Percentiles rank a stretch among this genome's conserved stretches.
phyloP scores from a whole-genome alignment of 108 stramenopile species.

The Nitzschia inconspicua region DNA sequence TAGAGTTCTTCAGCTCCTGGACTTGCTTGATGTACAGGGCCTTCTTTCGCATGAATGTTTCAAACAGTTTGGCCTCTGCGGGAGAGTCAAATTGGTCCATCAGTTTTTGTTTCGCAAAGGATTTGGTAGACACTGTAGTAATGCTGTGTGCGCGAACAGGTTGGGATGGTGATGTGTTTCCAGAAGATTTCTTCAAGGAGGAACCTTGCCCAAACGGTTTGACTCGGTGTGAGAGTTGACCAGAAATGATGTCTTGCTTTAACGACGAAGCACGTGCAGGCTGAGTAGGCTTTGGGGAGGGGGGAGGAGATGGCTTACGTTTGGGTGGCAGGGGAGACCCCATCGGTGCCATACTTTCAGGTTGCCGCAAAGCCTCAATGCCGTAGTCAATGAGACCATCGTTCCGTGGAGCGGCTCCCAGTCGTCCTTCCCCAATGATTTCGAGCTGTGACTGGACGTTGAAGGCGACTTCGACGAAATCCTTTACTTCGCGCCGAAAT shows the following conservation, averaged over 20 bases:
- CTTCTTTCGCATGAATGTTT: background rate
- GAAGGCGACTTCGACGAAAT: background rate
- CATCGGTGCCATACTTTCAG: background rate
- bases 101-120: background rate
- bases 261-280: background rate
- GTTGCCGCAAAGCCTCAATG: background rate
- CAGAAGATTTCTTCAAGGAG: background rate
- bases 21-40: background rate
- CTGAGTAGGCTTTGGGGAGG: background rate
- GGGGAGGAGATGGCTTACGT: background rate
- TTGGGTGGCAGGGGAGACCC: background rate
- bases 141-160: background rate
- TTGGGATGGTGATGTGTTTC: background rate
- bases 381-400: background rate
- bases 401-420: background rate
- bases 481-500: background rate
- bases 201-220: background rate
- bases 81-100: background rate
- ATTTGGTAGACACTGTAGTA: background rate
- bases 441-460: background rate
- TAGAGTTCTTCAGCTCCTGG: background rate
- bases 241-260: background rate
- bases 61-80: conserved; percentile 2
- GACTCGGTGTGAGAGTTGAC: background rate
- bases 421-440: background rate